Percentiles rank a stretch among this genome's conserved stretches.
phyloP scores from a whole-genome alignment of 345 rosid genomes.

The Populus tremula region DNA sequence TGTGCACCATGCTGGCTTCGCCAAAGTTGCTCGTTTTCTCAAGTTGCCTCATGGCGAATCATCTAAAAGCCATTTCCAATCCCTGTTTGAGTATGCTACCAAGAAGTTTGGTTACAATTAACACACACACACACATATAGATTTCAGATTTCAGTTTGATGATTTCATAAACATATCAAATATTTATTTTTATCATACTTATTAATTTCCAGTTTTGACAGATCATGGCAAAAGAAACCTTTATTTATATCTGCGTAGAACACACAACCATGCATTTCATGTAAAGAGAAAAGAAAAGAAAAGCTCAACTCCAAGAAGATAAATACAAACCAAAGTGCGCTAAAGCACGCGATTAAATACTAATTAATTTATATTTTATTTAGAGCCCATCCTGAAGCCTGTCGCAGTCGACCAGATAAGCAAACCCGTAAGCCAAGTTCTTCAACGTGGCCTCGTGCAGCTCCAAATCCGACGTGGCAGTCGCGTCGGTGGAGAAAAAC shows the following conservation, averaged over 20 bases:
- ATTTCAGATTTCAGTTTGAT: too few relatives aligned
- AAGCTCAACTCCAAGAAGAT: too few relatives aligned
- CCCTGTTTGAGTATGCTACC: conserved; percentile 60
- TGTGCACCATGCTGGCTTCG: conserved; percentile 50
- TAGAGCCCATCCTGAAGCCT: conserved; percentile 15
- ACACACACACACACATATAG: too few relatives aligned
- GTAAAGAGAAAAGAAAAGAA: too few relatives aligned
- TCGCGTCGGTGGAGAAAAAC: conserved; percentile 75
- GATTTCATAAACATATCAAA: too few relatives aligned
- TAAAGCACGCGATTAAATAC: too few relatives aligned
- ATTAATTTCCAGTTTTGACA: too few relatives aligned
- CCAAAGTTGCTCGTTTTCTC: conserved; percentile 66
- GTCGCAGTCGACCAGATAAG: conserved; percentile 63
- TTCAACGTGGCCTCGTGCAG: conserved; percentile 59
- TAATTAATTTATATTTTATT: not conserved
- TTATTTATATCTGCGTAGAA: too few relatives aligned
- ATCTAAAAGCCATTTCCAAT: conserved; percentile 48
- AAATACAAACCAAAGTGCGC: too few relatives aligned
- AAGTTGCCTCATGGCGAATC: conserved; percentile 47
- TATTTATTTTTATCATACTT: too few relatives aligned
- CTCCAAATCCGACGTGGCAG: conserved; percentile 56
- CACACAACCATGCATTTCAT: too few relatives aligned
- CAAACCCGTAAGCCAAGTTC: conserved; percentile 69
- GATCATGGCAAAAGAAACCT: too few relatives aligned
- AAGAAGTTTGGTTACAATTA: conserved; percentile 38